Conservation (phyloP, 169 alveolate species). For the Eimeria necatrix region DNA sequence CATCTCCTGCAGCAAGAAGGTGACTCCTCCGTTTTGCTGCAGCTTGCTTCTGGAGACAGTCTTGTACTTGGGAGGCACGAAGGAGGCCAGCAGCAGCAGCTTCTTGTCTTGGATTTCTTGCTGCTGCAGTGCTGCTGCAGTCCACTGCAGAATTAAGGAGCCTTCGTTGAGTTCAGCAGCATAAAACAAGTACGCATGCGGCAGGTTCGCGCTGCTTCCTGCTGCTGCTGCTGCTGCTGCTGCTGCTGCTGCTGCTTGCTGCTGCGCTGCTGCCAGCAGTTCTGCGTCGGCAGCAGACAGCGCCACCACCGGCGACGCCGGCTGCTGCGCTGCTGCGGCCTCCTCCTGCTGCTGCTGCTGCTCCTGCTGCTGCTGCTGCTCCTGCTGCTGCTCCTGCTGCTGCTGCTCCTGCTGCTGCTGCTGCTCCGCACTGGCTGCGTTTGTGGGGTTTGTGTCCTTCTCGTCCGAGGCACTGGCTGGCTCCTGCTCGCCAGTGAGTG, state of each 20-base stretch:
- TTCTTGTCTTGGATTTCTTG: not conserved
- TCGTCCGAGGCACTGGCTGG: not conserved
- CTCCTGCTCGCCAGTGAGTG: not conserved
- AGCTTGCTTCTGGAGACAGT: conserved; percentile 29
- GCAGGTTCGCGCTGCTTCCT: not conserved
- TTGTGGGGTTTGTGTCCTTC: too few relatives aligned
- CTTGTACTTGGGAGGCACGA: conserved; percentile 26
- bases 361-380: not conserved
- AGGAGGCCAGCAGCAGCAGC: not conserved
- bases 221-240: not conserved
- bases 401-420: not conserved
- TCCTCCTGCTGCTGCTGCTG: not conserved
- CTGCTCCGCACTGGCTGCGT: not conserved
- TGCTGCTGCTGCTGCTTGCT: conserved; percentile 12
- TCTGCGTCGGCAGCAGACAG: not conserved
- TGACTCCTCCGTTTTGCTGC: conserved; percentile 24
- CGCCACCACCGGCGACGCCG: not conserved
- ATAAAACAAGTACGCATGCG: conserved; percentile 47
- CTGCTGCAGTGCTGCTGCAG: not conserved
- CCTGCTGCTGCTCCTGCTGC: not conserved
- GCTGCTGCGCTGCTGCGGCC: not conserved
- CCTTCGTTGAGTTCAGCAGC: conserved; percentile 26
- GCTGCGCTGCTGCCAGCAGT: conserved; percentile 34
- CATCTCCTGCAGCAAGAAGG: conserved; percentile 26
- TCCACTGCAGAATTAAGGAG: conserved; percentile 32